Evolutionary conservation across 257 asterid genomes (phyloP), one percentile per base, ranked within the genome.

Genomic region (Mentha longifolia): DNA sequence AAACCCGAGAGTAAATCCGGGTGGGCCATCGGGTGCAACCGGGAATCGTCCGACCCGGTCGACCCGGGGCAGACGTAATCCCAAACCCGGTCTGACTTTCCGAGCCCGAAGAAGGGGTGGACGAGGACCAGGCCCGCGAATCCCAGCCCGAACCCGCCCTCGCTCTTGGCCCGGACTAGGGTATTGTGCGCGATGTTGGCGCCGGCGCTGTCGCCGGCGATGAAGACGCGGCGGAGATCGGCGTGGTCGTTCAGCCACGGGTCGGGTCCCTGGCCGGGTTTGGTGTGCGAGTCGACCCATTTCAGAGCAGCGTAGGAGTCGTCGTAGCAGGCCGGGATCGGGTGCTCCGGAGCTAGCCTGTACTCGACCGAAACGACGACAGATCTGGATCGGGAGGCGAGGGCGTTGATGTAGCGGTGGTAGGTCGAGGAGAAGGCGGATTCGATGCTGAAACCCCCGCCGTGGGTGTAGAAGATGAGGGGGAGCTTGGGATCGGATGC

Each of bases 181-280:
- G 83, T 78, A 82, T 87, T 73, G 57, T 92, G 93, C 0, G 86
- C 81, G 37, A 92, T 71, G 46, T 90, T 92, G 4, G 89, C 96
- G 56, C 98, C 98, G 2, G 96, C 95, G 63, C 98, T 90, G 69
- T 92, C 97, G 9, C 98, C 97, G 12, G 83, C 87, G 61, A 87
- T 25, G 69, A 61, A 90, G 11, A 85, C 82, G 16, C 85, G 79
- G 0, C 49, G 3, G 31, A 88, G 84, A 45, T 87, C 90, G 0
- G 79, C 98, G 80, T 73, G 74, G 3, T 33, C 71, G 20, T 65
- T 78, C 9, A 92, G 17, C 96, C 97, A 88, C 15, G 90, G 77
- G 11, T 92, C 96, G 41, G 86, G 35, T 4, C 85, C 92, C 19
- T 57, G 37, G 0, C 73, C 79, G 25, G 17, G 17, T 3, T 71